Conservation (phyloP, 352 stramenopile genomes). For the Plasmopara halstedii region DNA sequence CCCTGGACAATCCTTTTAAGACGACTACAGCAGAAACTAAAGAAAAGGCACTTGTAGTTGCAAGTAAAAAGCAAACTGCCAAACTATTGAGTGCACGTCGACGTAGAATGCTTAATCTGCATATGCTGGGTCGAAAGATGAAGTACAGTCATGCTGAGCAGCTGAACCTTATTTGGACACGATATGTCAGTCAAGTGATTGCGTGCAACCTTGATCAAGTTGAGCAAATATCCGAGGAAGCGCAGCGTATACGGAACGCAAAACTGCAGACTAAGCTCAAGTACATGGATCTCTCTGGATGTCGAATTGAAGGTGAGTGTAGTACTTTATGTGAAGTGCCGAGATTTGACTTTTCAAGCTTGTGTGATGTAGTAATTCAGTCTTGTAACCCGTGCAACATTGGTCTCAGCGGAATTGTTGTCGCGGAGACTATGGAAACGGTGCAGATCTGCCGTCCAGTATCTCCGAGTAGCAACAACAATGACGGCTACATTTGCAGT, state of each 20-base stretch:
- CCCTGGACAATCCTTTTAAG: conserved; percentile 68
- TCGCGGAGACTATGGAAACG: conserved; percentile 54
- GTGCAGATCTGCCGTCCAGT: conserved; percentile 48
- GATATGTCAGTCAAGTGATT: conserved; percentile 51
- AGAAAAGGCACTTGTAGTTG: conserved; percentile 16
- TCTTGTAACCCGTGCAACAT: conserved; percentile 54
- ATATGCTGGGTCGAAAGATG: conserved; percentile 42
- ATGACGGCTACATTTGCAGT: conserved; percentile 41
- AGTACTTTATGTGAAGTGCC: background rate
- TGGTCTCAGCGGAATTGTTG: conserved; percentile 40
- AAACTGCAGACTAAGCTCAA: conserved; percentile 50
- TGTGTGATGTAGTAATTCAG: conserved; percentile 34
- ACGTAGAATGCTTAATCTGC: conserved; percentile 43
- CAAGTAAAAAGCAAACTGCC: conserved; percentile 35
- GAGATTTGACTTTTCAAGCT: background rate
- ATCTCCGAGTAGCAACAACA: conserved; percentile 1
- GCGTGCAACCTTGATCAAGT: conserved; percentile 30
- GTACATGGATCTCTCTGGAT: conserved; percentile 58
- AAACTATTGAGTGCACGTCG: conserved; percentile 59
- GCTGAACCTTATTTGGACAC: conserved; percentile 58
- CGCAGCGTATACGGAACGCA: conserved; percentile 13
- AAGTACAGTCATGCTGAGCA: conserved; percentile 50
- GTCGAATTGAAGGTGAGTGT: conserved; percentile 47
- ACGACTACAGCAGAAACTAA: conserved; percentile 22
- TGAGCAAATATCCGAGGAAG: conserved; percentile 9